phyloP scores from a whole-genome alignment of 805 yeast genomes.

The Torulaspora delbrueckii region DNA sequence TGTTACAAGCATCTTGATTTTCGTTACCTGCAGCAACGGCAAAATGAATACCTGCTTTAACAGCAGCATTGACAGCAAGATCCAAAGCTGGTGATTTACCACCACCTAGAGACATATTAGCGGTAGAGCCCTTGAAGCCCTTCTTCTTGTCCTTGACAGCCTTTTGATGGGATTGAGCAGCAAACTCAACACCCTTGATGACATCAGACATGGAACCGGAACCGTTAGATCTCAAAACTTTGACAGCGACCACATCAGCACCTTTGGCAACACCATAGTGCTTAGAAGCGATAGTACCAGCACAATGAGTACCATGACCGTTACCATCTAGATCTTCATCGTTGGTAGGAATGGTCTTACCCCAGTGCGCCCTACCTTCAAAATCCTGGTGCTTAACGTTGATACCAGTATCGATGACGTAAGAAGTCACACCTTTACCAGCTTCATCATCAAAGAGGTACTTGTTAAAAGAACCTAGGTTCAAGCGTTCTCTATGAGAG shows the following conservation, averaged over 20 bases:
- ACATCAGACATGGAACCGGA: conserved; percentile 82
- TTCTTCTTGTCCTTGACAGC: conserved; percentile 45
- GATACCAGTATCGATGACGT: conserved; percentile 88
- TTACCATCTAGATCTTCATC: conserved; percentile 74
- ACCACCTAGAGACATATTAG: conserved; percentile 94
- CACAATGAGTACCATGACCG: conserved; percentile 96
- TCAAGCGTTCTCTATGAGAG: conserved; percentile 70
- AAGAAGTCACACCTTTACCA: conserved; percentile 81
- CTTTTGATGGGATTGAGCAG: conserved; percentile 64
- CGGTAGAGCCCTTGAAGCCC: conserved; percentile 79
- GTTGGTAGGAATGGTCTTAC: conserved; percentile 70
- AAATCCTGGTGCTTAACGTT: conserved; percentile 71
- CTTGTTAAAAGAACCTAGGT: conserved; percentile 64
- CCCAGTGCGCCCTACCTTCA: conserved; percentile 82
- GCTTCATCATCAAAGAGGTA: conserved; percentile 68
- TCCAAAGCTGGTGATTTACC: conserved; percentile 86
- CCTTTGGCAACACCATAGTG: conserved; percentile 80
- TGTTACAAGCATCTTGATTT: conserved; percentile 85
- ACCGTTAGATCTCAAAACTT: conserved; percentile 77
- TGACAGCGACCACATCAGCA: conserved; percentile 74
- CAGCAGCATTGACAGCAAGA: conserved; percentile 85
- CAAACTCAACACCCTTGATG: conserved; percentile 78
- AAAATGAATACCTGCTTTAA: conserved; percentile 80
- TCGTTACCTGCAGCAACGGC: conserved; percentile 98
- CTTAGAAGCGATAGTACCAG: conserved; percentile 86